Evolutionary conservation across 2,329 filamentous ascomycete genomes (phyloP), one percentile per base, ranked within the genome.

Genomic region (Penicillium sp.): DNA sequence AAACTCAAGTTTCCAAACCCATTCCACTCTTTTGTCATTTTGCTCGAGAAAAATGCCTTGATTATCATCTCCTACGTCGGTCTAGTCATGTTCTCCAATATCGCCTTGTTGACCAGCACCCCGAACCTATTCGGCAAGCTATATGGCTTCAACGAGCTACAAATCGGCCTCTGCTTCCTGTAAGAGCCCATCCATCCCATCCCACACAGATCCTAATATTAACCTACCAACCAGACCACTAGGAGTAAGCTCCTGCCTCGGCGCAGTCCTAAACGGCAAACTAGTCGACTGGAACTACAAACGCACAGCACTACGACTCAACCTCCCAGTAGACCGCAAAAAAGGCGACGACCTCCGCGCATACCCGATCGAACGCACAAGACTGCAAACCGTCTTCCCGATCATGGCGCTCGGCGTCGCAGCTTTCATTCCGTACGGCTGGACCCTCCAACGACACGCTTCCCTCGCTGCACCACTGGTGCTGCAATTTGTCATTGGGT

Each of bases 1-100:
- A 64, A 61, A 30, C 51, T 70, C 4, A 54, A 56, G 2, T 64
- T 68, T 17, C 70, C 70, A 1, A 74, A 73, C 38, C 69, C 70
- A 0, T 42, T 71, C 4, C 55, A 59, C 15, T 62, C 65, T 0
- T 51, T 73, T 16, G 46, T 50, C 6, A 59, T 73, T 18, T 49
- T 70, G 20, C 37, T 50, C 4, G 57, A 69, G 34, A 67, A 67
- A 39, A 64, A 65, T 37, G 54, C 44, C 15, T 32, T 49, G 30
- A 60, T 61, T 20, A 59, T 62, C 14, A 56, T 70, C 6, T 52
- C 59, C 2, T 57, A 63, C 13, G 42, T 64, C 28, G 61, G 59
- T 16, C 59, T 50, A 50, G 46, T 57, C 42, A 39, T 48, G 65
- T 34, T 55, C 60, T 22, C 69, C 59, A 54, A 65, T 54, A 23